Base-by-base conservation (phyloP, 2,329 filamentous ascomycete species). In the Calonectria multiphialidica region DNA sequence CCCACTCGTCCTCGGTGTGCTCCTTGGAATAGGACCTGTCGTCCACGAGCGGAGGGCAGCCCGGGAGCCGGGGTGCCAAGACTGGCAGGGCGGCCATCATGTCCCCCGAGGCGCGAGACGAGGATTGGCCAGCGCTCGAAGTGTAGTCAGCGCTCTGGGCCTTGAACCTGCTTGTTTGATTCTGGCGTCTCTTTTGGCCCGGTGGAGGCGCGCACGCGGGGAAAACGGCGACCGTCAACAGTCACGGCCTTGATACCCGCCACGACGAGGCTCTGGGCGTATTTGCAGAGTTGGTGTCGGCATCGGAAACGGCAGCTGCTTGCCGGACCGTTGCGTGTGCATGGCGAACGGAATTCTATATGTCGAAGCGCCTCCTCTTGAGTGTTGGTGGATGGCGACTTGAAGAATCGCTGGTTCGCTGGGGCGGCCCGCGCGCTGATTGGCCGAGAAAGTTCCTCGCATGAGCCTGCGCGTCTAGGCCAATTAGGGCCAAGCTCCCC, bases 1-100 rank as follows among this genome's bases (percentile, higher is more conserved):
- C 78, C 83, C 83, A 84, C 67, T 84, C 83, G 21, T 78, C 74
- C 63, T 83, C 82, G 5, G 79, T 80, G 57, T 84, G 83, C 68
- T 84, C 83, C 69, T 82, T 83, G 49, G 80, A 76, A 65, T 77
- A 77, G 28, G 76, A 75, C 72, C 71, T 77, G 42, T 81, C 80
- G 59, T 79, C 75, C 25, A 72, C 65, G 37, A 68, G 69, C 23
- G 76, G 80, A 40, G 74, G 66, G 35, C 78, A 77, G 57, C 81
- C 81, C 30, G 81, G 78, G 63, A 80, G 77, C 67, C 83, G 80
- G 66, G 83, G 83, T 40, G 82, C 83, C 74, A 84, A 67, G 28
- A 76, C 70, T 68, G 82, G 82, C 72, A 83, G 70, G 72, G 71
- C 74, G 21, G 80, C 67, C 72, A 80, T 81, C 68, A 80, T 76